Evolutionary conservation across 2,329 filamentous ascomycete species (phyloP), one percentile per base, ranked within the genome.

Genomic region (Ceratocystis papillata): DNA sequence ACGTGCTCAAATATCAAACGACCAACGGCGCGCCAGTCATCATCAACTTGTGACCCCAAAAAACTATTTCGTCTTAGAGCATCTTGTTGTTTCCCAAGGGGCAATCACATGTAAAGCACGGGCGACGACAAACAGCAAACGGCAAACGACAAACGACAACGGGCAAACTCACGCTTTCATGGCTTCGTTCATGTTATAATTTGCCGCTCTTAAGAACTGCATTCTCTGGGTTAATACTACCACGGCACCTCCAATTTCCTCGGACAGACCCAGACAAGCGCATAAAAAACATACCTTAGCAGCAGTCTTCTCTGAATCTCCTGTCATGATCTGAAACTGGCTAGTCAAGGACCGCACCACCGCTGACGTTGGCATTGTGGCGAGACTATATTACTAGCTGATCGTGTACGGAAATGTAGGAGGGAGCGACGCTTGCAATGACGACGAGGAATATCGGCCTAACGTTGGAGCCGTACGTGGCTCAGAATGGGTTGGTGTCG

Each of bases 141-240:
- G 7, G 6, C 30, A 33, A 37, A 10, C 37, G 4, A 4, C 37
- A 41, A 41, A 41, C 37, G 12, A 6, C 48, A 25, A 71, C 70
- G 64, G n/a, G 44, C 25, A 30, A 15, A 83, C 82, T 82, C 77
- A 84, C 82, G 78, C 74, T 75, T 84, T 80, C 62, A 83, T 74
- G 48, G 82, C 82, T 67, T 80, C 76, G 66, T 83, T 79, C 5
- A 83, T 72, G 71, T 79, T 80, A 72, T 79, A 84, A 59, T 64
- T 76, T 75, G 5, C 77, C 72, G 60, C 74, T 59, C 22, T 55
- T 45, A 64, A 28, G 30, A 64, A 64, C 63, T 64, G 22, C 50
- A 57, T n/a, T 33, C 44, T 63, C n/a, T 28, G 5, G n/a, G 48
- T 64, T 64, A 64, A 50, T 25, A 59, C 17, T 22, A 30, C 37